A percentile compares a stretch with the other conserved stretches of the same genome.
phyloP scores from a whole-genome alignment of 441 rosid species.

The Syzygium syzygioides region DNA sequence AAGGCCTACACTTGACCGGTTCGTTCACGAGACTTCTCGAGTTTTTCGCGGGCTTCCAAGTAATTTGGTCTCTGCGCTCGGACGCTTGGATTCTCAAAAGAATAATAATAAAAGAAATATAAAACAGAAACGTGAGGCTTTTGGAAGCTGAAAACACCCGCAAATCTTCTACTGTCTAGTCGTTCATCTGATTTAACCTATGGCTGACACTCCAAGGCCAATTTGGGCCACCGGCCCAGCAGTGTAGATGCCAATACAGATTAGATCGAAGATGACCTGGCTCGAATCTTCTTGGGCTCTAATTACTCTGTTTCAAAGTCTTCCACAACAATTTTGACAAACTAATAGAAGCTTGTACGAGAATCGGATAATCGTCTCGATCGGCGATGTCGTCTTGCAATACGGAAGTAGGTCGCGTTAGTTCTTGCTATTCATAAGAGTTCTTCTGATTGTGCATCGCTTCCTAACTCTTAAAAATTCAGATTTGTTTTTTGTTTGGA shows the following conservation, averaged over 20 bases:
- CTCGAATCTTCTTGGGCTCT: neutral
- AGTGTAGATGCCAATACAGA: neutral
- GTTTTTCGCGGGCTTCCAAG: neutral
- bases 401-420: neutral
- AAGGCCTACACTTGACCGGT: neutral
- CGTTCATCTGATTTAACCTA: neutral
- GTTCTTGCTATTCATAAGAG: neutral
- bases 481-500: too few species aligned
- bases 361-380: too few species aligned
- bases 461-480: neutral
- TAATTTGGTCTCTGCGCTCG: neutral
- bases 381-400: too few species aligned
- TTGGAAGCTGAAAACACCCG: neutral
- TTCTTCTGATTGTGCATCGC: neutral
- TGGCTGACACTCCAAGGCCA: neutral
- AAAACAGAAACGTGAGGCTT: neutral
- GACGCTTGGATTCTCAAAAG: neutral
- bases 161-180: neutral
- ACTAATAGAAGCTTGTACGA: too few species aligned
- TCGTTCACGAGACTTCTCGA: neutral
- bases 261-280: neutral
- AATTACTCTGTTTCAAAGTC: neutral
- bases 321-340: neutral
- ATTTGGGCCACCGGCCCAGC: neutral
- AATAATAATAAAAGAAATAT: neutral